Percentiles rank a stretch among this genome's conserved stretches.
Evolutionary conservation across 768 basidiomycete species (phyloP).

Genomic region (Russula sp.): DNA sequence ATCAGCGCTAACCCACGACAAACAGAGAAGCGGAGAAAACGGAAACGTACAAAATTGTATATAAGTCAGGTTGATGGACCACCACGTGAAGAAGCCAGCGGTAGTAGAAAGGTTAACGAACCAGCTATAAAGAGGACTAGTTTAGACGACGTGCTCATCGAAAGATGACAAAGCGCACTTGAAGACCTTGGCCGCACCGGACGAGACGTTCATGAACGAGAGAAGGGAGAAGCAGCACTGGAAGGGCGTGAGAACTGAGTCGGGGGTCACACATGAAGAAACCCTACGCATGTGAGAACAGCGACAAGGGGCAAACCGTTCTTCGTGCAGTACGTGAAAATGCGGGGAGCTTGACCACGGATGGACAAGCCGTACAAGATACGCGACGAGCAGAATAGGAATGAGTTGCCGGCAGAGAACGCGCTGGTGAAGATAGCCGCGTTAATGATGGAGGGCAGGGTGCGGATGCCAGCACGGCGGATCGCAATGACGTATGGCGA

Average conservation of each 20-base stretch:
- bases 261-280: not conserved
- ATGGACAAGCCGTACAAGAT: slow-evolving; percentile 36
- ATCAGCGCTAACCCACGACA: slow-evolving; percentile 1
- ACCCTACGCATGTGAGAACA: slow-evolving; percentile 30
- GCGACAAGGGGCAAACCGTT: slow-evolving; percentile 46
- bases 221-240: slow-evolving; percentile 40
- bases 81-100: slow-evolving; percentile 65
- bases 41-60: slow-evolving; percentile 54
- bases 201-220: slow-evolving; percentile 61
- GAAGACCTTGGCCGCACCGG: slow-evolving; percentile 53
- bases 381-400: slow-evolving; percentile 49
- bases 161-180: slow-evolving; percentile 32
- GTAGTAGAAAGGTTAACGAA: slow-evolving; percentile 64
- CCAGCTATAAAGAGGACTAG: slow-evolving; percentile 40
- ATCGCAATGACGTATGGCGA: slow-evolving; percentile 88
- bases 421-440: slow-evolving; percentile 64
- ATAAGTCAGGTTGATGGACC: slow-evolving; percentile 64
- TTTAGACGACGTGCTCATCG: not conserved
- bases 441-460: slow-evolving; percentile 64
- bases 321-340: slow-evolving; percentile 45
- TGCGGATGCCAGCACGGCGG: slow-evolving; percentile 61
- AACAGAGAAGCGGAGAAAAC: not conserved
- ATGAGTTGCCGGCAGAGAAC: slow-evolving; percentile 67
- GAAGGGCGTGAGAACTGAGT: slow-evolving; percentile 10
- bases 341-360: slow-evolving; percentile 35